A percentile compares a stretch with the other conserved stretches of the same genome.
phyloP scores from a whole-genome alignment of 345 rosid species.

The Syzygium aqueum region DNA sequence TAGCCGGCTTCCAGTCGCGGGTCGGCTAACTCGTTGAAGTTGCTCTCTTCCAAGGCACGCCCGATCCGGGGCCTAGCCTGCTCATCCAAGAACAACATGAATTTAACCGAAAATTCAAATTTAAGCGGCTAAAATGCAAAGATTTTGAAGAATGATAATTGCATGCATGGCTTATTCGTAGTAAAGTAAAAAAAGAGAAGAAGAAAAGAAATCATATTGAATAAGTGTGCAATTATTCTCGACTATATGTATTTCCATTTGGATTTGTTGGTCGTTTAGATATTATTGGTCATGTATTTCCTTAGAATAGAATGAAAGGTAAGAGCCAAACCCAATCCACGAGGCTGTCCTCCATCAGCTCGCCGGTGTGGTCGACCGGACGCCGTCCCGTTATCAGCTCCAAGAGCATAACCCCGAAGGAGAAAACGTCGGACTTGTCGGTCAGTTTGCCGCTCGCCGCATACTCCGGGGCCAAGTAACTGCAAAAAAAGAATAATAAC shows the following conservation, averaged over 20 bases:
- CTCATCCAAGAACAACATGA: background rate
- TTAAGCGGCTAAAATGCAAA: background rate
- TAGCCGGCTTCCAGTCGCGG: slow-evolving; percentile 44
- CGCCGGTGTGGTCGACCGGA: slow-evolving; percentile 43
- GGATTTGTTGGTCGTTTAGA: background rate
- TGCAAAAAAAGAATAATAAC: background rate
- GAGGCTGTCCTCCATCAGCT: slow-evolving; percentile 68
- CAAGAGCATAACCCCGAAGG: slow-evolving; percentile 82
- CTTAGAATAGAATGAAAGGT: background rate
- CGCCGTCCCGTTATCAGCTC: slow-evolving; percentile 78
- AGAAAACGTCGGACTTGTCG: slow-evolving; percentile 87
- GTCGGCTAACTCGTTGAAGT: slow-evolving; percentile 51
- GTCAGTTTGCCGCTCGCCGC: slow-evolving; percentile 86
- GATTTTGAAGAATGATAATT: background rate
- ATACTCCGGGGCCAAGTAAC: slow-evolving; percentile 95
- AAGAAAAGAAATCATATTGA: background rate
- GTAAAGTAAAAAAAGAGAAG: background rate
- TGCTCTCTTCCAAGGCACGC: slow-evolving; percentile 44
- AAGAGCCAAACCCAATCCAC: slow-evolving; percentile 73
- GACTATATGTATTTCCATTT: background rate
- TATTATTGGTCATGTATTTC: background rate
- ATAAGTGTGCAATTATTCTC: background rate
- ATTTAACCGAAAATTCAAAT: background rate
- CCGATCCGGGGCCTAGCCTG: slow-evolving; percentile 73
- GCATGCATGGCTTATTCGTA: background rate